Percentiles rank a stretch among this genome's conserved stretches.
These are phyloP conservation scores for Biscogniauxia marginata DNA, from an alignment of 2,329 filamentous ascomycete genomes.

Conservation along the genomic window DNA sequence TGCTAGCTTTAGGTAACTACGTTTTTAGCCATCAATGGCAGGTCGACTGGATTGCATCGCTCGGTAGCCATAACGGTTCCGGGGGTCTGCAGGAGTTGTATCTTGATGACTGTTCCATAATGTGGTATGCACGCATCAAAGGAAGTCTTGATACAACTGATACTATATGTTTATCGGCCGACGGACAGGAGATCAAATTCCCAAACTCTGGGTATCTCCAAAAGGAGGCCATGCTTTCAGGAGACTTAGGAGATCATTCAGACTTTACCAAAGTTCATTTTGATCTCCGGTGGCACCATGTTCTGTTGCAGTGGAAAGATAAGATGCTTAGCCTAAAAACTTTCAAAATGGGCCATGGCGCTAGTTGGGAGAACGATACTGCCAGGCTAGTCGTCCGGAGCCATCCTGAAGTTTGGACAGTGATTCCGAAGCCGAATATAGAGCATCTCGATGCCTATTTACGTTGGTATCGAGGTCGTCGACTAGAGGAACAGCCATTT, in stretches of 20 bases:
- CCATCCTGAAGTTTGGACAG: background rate
- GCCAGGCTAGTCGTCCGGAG: background rate
- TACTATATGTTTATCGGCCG: background rate
- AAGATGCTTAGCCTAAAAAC: conserved; percentile 1
- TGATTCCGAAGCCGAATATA: background rate
- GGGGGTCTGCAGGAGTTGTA: conserved; percentile 40
- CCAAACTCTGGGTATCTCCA: conserved; percentile 6
- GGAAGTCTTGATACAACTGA: conserved; percentile 1
- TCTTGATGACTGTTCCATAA: conserved; percentile 43
- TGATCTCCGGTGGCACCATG: conserved; percentile 6
- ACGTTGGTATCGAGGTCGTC: background rate
- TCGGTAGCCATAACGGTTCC: conserved; percentile 26
- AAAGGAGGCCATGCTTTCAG: background rate
- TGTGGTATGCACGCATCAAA: conserved; percentile 14
- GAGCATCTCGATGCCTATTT: background rate
- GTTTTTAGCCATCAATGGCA: conserved; percentile 45
- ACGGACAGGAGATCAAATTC: background rate
- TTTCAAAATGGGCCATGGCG: conserved; percentile 8
- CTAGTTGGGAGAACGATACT: background rate
- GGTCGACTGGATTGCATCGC: conserved; percentile 43
- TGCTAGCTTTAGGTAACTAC: conserved; percentile 40
- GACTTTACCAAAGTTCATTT: conserved; percentile 1
- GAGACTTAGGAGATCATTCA: background rate
- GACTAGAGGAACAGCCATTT: background rate
- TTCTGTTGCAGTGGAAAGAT: conserved; percentile 4